Evolutionary conservation across 139 green algal species (phyloP), one percentile per base, ranked within the genome.

Genomic region (Chlorella sp.): DNA sequence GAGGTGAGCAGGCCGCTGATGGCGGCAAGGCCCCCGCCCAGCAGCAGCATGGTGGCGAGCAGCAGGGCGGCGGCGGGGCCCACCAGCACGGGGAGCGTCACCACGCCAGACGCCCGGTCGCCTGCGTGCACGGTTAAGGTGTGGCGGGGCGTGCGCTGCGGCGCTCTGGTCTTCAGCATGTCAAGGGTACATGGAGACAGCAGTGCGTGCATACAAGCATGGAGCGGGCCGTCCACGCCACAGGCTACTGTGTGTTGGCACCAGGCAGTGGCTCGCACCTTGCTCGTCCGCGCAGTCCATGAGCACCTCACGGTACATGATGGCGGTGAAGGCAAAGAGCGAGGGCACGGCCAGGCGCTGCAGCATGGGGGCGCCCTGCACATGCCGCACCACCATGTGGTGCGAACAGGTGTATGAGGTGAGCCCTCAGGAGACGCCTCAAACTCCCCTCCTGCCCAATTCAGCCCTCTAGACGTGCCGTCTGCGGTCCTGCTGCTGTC

Each of bases 201-300:
- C n/a, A n/a, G n/a, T n/a, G n/a, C n/a, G n/a, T n/a, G n/a, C n/a
- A n/a, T n/a, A n/a, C n/a, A n/a, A n/a, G n/a, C n/a, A n/a, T n/a
- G n/a, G n/a, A n/a, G n/a, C n/a, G n/a, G n/a, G n/a, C n/a, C n/a
- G n/a, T n/a, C n/a, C n/a, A n/a, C n/a, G n/a, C 42, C 42, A 17
- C 42, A 65, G 59, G 59, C 27, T 23, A 65, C 59, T 10, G 14
- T 31, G 17, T 27, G 59, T 65, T 65, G 5, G 23, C 30, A 35
- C 30, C 23, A 22, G 27, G 14, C 17, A 23, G 5, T 14, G 17
- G 10, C 6, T 5, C 62, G 35, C 62, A 68, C 62, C 88, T 32
- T 77, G 72, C 36, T 63, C 49, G 50, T 88, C 88, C n/a, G 75
- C 82, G 26, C 87, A 65, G 76, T 91, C 83, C 85, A 89, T 90